A percentile compares a stretch with the other conserved stretches of the same genome.
Evolutionary conservation across 345 rosid species (phyloP).

Genomic region (Mallotus nudiflorus): DNA sequence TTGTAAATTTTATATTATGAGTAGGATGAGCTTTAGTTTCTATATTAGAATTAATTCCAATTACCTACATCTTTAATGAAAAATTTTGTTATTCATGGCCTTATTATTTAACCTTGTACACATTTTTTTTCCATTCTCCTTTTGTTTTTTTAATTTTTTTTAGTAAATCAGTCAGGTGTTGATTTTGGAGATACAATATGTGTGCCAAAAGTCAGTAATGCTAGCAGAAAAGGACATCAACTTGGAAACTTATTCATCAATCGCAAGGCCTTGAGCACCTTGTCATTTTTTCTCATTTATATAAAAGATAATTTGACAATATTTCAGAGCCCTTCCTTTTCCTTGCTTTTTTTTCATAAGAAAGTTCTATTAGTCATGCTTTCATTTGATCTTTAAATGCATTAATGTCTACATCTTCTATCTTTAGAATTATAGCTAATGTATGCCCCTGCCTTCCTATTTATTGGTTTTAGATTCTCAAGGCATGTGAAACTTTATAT

Average conservation of each 20-base stretch:
- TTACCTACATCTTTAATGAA: background rate
- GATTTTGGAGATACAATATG: slow-evolving; percentile 79
- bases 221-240: slow-evolving; percentile 53
- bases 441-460: background rate
- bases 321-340: background rate
- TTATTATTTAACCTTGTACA: slow-evolving; percentile 3
- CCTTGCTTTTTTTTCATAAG: background rate
- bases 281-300: no score
- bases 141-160: background rate
- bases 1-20: background rate
- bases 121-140: background rate
- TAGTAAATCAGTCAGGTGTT: slow-evolving; percentile 57
- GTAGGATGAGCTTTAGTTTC: background rate
- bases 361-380: background rate
- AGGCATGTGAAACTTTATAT: background rate
- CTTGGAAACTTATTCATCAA: slow-evolving; percentile 74
- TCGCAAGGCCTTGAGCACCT: slow-evolving; percentile 52
- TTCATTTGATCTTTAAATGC: background rate
- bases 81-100: slow-evolving; percentile 1
- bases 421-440: background rate
- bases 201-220: slow-evolving; percentile 68
- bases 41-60: background rate
- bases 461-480: background rate
- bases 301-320: no score
- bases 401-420: background rate